A percentile compares a stretch with the other conserved stretches of the same genome.
Evolutionary conservation across 768 basidiomycete genomes (phyloP).

Genomic region (Boletus tomentosulus): DNA sequence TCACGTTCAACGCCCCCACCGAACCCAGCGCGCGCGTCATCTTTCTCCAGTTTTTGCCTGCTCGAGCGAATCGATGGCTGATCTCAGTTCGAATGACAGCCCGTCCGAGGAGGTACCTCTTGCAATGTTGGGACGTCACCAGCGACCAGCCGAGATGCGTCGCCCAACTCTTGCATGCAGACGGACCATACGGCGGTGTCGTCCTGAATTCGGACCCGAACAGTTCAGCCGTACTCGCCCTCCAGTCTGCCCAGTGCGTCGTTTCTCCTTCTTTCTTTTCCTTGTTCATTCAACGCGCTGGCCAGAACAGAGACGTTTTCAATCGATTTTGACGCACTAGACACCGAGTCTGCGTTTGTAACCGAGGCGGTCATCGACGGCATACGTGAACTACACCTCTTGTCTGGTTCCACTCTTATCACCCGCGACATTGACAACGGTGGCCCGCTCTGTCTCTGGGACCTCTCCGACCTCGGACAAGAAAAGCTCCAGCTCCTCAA

Average conservation of each 20-base stretch:
- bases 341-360: slow-evolving; percentile 37
- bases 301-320: slow-evolving; percentile 41
- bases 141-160: slow-evolving; percentile 35
- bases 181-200: slow-evolving; percentile 41
- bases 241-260: slow-evolving; percentile 41
- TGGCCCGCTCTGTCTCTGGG: slow-evolving; percentile 35
- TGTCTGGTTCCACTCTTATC: slow-evolving; percentile 37
- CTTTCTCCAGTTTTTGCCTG: slow-evolving; percentile 46
- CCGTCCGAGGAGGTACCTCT: slow-evolving; percentile 26
- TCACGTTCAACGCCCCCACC: slow-evolving; percentile 23
- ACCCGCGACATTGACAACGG: slow-evolving; percentile 29
- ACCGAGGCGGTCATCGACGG: slow-evolving; percentile 31
- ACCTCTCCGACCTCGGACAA: slow-evolving; percentile 27
- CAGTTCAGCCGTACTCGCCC: slow-evolving; percentile 36
- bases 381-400: slow-evolving; percentile 32
- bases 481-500: slow-evolving; percentile 36
- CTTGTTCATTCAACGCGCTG: background rate
- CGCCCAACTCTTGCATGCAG: slow-evolving; percentile 34
- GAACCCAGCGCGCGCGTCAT: slow-evolving; percentile 35
- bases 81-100: slow-evolving; percentile 39
- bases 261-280: background rate
- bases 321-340: slow-evolving; percentile 34
- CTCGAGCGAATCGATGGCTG: slow-evolving; percentile 39
- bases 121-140: slow-evolving; percentile 59
- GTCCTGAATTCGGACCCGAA: slow-evolving; percentile 41